phyloP scores from a whole-genome alignment of 345 rosid genomes.

The Gossypium longicalyx region DNA sequence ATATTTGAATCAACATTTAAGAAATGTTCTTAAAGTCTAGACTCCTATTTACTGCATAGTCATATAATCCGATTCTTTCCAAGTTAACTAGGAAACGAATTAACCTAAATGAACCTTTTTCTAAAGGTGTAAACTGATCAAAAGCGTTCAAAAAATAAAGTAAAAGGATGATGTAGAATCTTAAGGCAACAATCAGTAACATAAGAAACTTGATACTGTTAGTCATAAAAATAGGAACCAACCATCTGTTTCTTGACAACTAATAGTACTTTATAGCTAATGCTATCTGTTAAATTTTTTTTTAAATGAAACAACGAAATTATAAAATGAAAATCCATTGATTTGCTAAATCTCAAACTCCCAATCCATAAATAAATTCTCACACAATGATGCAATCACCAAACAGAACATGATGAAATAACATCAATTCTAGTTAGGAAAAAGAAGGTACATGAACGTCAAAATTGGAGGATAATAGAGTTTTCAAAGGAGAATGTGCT shows the following conservation, averaged over 20 bases:
- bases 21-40: not conserved
- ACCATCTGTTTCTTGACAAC: not conserved
- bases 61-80: not conserved
- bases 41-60: not conserved
- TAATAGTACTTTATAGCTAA: not conserved
- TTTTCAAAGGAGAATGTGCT: conserved; percentile 17
- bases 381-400: not conserved
- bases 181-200: not conserved
- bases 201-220: not conserved
- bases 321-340: not conserved
- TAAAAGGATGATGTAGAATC: not conserved
- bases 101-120: not conserved
- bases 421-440: not conserved
- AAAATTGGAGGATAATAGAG: not conserved
- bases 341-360: not conserved
- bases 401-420: not conserved
- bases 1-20: not conserved
- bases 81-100: not conserved
- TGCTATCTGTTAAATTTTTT: too few species aligned
- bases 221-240: not conserved
- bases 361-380: not conserved
- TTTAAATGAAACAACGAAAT: not conserved
- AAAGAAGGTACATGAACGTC: not conserved
- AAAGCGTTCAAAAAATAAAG: not conserved
- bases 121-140: not conserved